phyloP scores from a whole-genome alignment of 1,284 basidiomycete genomes.

The Puccinia horiana region DNA sequence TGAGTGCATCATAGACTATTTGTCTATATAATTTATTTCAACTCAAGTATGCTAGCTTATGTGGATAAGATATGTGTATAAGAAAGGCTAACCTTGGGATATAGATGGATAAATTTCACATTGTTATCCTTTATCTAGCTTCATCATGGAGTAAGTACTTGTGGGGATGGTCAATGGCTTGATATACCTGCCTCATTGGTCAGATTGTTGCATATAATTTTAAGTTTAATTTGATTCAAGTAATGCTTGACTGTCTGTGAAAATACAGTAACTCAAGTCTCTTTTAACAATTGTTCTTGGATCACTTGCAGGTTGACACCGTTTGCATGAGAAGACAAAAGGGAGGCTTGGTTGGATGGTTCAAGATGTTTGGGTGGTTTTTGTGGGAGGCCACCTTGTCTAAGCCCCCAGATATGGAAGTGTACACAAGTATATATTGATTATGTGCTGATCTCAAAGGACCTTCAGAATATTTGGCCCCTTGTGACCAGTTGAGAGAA shows the following conservation, averaged over 20 bases:
- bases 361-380: not conserved
- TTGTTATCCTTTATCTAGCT: not conserved
- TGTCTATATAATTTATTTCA: not conserved
- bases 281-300: not conserved
- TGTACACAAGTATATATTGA: not conserved
- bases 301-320: not conserved
- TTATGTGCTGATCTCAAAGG: not conserved
- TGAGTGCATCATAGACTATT: not conserved
- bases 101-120: not conserved
- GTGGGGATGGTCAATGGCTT: not conserved
- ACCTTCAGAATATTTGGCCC: not conserved
- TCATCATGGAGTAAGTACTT: not conserved
- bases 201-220: not conserved
- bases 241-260: not conserved
- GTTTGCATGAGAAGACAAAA: not conserved
- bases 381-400: not conserved
- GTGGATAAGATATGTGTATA: not conserved
- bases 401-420: not conserved
- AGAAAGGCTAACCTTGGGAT: not conserved
- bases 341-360: not conserved
- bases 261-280: not conserved
- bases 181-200: not conserved
- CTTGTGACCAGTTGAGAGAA: not conserved
- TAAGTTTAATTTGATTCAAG: not conserved
- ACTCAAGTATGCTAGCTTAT: not conserved